Evolutionary conservation across 768 basidiomycete species (phyloP).

Genomic region (Imleria badia): DNA sequence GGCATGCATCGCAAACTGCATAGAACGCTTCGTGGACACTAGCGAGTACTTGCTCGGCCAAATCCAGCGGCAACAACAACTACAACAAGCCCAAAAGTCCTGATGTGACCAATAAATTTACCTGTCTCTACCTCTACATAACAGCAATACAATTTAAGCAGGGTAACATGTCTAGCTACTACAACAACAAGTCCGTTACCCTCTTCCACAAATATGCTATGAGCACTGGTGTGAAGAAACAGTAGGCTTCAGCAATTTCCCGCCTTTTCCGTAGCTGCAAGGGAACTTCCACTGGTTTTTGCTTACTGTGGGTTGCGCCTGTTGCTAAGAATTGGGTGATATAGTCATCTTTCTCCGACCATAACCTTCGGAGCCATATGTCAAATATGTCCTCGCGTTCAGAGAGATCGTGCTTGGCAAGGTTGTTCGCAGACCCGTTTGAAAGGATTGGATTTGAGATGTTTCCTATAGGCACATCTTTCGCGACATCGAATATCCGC

Average conservation of each 20-base stretch:
- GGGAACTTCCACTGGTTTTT: conserved; percentile 51
- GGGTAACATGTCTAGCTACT: conserved; percentile 14
- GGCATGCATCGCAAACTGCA: conserved; percentile 83
- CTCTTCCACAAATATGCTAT: conserved; percentile 49
- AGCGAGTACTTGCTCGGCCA: conserved; percentile 78
- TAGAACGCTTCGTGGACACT: conserved; percentile 88
- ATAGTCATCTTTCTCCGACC: conserved; percentile 81
- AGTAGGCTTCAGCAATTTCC: conserved; percentile 68
- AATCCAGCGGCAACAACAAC: conserved; percentile 51
- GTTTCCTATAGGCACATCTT: conserved; percentile 70
- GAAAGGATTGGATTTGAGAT: conserved; percentile 37
- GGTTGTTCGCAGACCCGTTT: conserved; percentile 29
- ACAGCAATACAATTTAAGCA: conserved; percentile 5
- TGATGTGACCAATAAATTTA: not conserved
- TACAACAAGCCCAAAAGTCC: conserved; percentile 37
- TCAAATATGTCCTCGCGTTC: conserved; percentile 69
- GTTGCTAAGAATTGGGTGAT: conserved; percentile 65
- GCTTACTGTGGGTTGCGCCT: conserved; percentile 42
- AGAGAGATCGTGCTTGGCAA: conserved; percentile 50
- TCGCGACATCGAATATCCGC: conserved; percentile 68
- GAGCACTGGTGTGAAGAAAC: conserved; percentile 63
- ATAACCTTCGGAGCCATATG: conserved; percentile 75
- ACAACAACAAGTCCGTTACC: conserved; percentile 27
- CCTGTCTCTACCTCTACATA: conserved; percentile 4
- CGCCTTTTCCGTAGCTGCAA: conserved; percentile 50